Evolutionary conservation across 345 rosid genomes (phyloP).

Genomic region (Gossypium bickii): DNA sequence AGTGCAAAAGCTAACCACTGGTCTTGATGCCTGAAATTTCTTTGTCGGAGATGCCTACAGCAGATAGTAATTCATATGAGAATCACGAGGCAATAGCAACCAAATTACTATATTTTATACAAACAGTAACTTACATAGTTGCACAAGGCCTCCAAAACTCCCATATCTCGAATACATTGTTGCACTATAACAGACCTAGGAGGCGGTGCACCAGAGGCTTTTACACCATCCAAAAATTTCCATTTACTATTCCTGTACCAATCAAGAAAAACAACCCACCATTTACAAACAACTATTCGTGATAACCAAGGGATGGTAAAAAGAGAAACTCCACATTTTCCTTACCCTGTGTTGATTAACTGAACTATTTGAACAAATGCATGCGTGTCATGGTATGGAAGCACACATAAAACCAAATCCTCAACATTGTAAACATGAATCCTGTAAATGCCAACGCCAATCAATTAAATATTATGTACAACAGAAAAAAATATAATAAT

Average conservation of each 20-base stretch:
- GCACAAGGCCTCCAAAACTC: constrained; percentile 77
- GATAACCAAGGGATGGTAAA: neutral
- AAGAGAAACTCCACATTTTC: neutral
- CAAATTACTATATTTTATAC: neutral
- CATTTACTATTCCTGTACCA: constrained; percentile 71
- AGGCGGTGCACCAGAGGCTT: constrained; percentile 81
- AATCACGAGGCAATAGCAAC: constrained; percentile 8
- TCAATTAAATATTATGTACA: neutral
- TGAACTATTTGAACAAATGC: constrained; percentile 78
- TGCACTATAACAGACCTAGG: constrained; percentile 83
- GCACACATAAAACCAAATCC: constrained; percentile 69
- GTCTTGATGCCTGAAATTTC: constrained; percentile 62
- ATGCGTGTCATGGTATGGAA: constrained; percentile 90
- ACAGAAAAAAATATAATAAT: too few relatives aligned
- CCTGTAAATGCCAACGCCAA: constrained; percentile 42
- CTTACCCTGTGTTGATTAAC: constrained; percentile 70
- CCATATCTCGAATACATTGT: constrained; percentile 79
- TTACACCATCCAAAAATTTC: constrained; percentile 83
- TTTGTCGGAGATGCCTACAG: constrained; percentile 65
- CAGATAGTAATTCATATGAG: constrained; percentile 16
- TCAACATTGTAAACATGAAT: constrained; percentile 67
- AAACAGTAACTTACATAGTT: constrained; percentile 59
- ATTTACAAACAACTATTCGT: neutral
- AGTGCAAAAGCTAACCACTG: constrained; percentile 63
- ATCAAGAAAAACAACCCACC: constrained; percentile 18